Percentiles rank a stretch among this genome's conserved stretches.
phyloP scores from a whole-genome alignment of 2,329 filamentous ascomycete species.

The Stagonosporopsis cucurbitacearum region DNA sequence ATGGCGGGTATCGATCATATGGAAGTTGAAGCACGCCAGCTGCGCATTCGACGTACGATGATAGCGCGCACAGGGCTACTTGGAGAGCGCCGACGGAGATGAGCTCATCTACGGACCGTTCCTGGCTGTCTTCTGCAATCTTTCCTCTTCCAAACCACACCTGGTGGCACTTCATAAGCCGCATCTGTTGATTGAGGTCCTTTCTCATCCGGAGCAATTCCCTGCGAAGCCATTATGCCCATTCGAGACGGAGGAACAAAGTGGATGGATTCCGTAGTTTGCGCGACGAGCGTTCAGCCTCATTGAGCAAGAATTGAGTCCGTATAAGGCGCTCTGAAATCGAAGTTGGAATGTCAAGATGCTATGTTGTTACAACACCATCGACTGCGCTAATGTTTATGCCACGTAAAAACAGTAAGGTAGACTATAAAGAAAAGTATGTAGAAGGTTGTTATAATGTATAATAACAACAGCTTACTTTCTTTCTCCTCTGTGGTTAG shows the following conservation, averaged over 20 bases:
- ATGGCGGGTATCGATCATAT: conserved; percentile 25
- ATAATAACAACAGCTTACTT: no score
- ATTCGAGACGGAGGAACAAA: conserved; percentile 18
- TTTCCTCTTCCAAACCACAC: conserved; percentile 20
- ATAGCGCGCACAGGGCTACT: conserved; percentile 19
- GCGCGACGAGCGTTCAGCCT: conserved; percentile 26
- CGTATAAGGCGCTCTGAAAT: conserved; percentile 1
- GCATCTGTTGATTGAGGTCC: conserved; percentile 13
- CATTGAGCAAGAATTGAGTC: conserved; percentile 13
- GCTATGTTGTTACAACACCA: conserved; percentile 22
- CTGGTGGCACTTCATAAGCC: conserved; percentile 24
- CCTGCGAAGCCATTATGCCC: background rate
- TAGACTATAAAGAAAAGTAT: no score
- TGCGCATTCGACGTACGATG: conserved; percentile 20
- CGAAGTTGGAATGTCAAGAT: conserved; percentile 12
- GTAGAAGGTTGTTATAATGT: no score
- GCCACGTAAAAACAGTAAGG: conserved; percentile 31
- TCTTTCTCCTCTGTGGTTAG: no score
- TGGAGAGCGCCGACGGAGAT: conserved; percentile 25
- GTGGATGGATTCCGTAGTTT: conserved; percentile 32
- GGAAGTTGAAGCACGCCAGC: conserved; percentile 14
- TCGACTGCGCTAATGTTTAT: conserved; percentile 27
- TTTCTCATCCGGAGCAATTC: conserved; percentile 4
- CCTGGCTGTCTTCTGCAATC: conserved; percentile 8
- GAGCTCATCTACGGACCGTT: conserved; percentile 20